Conservation (phyloP, 2,329 filamentous ascomycete species). For the Pestalotiopsis sp. region DNA sequence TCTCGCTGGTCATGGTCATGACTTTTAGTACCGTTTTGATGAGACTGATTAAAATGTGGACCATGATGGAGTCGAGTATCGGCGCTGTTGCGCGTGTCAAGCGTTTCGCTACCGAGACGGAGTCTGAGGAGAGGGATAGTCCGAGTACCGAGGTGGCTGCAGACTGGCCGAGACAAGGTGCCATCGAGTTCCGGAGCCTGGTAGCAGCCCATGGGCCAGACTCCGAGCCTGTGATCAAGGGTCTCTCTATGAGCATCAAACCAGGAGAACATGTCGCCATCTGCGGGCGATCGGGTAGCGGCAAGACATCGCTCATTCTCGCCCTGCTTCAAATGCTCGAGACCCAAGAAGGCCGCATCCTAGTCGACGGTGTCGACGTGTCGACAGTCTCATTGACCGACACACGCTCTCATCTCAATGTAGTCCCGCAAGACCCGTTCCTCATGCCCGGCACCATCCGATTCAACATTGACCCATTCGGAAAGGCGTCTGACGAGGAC, state of each 20-base stretch:
- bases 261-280: conserved; percentile 18
- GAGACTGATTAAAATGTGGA: conserved; percentile 35
- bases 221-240: conserved; percentile 14
- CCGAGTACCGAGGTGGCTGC: not conserved
- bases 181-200: not conserved
- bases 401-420: conserved; percentile 19
- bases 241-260: conserved; percentile 13
- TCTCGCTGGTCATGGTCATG: conserved; percentile 41
- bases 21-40: conserved; percentile 34
- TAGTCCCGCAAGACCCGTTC: conserved; percentile 22
- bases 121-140: conserved; percentile 4
- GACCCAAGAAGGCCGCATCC: conserved; percentile 13
- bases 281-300: conserved; percentile 20
- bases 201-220: conserved; percentile 6
- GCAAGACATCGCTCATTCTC: conserved; percentile 20
- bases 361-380: conserved; percentile 18
- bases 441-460: conserved; percentile 20
- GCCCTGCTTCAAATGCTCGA: conserved; percentile 20
- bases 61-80: conserved; percentile 31
- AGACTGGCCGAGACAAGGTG: conserved; percentile 12
- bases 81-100: conserved; percentile 22
- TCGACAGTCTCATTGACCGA: conserved; percentile 6
- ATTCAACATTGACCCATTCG: conserved; percentile 22
- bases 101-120: conserved; percentile 7
- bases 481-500: conserved; percentile 1